Base-by-base conservation (phyloP, 2,329 filamentous ascomycete genomes). In the Fusarium avenaceum region DNA sequence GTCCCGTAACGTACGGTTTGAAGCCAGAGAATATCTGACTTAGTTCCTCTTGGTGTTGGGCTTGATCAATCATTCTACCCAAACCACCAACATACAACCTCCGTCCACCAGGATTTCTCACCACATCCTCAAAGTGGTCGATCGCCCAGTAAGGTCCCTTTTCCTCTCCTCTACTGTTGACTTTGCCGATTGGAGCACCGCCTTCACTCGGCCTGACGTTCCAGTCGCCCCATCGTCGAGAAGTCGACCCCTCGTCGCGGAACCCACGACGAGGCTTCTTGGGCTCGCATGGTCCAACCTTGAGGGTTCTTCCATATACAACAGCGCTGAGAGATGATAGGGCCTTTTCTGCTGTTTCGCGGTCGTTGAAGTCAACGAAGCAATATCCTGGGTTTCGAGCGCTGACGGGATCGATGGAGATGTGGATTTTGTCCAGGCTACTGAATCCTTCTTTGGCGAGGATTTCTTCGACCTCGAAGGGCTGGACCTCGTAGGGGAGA, bases 331-430 rank as follows among this genome's bases (percentile, higher is more conserved):
- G 79, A 14, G 83, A 80, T n/a, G 77, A 73, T 75, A 92, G 87
- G 1, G 65, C 67, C 13, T 28, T 76, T 6, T 86, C 81, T 4
- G 90, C 90, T 30, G 87, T 81, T 28, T 86, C 86, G 45, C 83
- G 82, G 46, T 82, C 83, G 45, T 78, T 77, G 58, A 93, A 86
- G 72, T 93, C 90, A 45, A 92, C 86, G 71, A 93, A 93, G 80
- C 90, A 93, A 79, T 92, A 92, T 38, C 89, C 90, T 1, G 90
- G 90, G 75, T 92, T 93, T 44, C 90, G 83, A 40, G 85, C 87
- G 30, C 86, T 90, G 76, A 90, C 87, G 2, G 89, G 86, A 72
- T 93, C 90, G 53, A 90, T 84, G 1, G 89, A 89, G 71, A 93
- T 90, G 75, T 90, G 88, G 67, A 92, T 86, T 46, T 86, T 85